These are phyloP conservation scores for Margaritispora aquatica DNA, from an alignment of 495 filamentous ascomycete species.

Conservation along the genomic window DNA sequence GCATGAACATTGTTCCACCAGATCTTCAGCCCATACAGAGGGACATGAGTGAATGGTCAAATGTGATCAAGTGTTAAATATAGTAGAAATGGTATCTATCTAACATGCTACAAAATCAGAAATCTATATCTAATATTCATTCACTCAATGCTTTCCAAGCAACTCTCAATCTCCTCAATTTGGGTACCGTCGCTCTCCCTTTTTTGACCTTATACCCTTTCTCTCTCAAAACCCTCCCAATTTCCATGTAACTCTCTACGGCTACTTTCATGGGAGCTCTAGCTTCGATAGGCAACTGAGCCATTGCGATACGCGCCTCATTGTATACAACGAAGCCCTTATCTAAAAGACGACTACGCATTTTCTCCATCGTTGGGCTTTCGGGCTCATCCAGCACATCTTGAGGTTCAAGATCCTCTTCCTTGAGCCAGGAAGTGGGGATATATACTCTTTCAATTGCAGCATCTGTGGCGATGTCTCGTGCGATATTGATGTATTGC, in stretches of 20 bases:
- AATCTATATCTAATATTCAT: slow-evolving; percentile 6
- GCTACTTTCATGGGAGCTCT: slow-evolving; percentile 57
- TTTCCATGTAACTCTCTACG: slow-evolving; percentile 70
- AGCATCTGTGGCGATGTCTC: slow-evolving; percentile 59
- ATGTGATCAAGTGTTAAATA: no score
- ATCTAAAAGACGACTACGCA: slow-evolving; percentile 47
- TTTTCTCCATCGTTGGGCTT: slow-evolving; percentile 30
- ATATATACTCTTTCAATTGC: slow-evolving; percentile 55
- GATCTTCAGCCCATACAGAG: no score
- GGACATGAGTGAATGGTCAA: no score
- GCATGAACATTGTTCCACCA: not conserved
- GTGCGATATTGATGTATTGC: slow-evolving; percentile 66
- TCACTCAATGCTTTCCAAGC: slow-evolving; percentile 44
- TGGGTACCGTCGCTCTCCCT: slow-evolving; percentile 53
- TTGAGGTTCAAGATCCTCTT: slow-evolving; percentile 43
- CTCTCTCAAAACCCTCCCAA: slow-evolving; percentile 50
- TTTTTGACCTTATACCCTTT: slow-evolving; percentile 39
- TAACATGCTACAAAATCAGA: not conserved
- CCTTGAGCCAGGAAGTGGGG: slow-evolving; percentile 52
- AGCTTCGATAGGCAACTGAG: slow-evolving; percentile 47
- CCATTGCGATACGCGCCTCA: slow-evolving; percentile 42
- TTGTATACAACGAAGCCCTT: slow-evolving; percentile 49
- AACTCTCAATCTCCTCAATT: slow-evolving; percentile 42
- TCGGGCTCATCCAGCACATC: slow-evolving; percentile 43
- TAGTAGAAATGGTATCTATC: no score